A percentile compares a stretch with the other conserved stretches of the same genome.
Evolutionary conservation across 2,329 filamentous ascomycete species (phyloP).

Genomic region (Aspergillus clavatus): DNA sequence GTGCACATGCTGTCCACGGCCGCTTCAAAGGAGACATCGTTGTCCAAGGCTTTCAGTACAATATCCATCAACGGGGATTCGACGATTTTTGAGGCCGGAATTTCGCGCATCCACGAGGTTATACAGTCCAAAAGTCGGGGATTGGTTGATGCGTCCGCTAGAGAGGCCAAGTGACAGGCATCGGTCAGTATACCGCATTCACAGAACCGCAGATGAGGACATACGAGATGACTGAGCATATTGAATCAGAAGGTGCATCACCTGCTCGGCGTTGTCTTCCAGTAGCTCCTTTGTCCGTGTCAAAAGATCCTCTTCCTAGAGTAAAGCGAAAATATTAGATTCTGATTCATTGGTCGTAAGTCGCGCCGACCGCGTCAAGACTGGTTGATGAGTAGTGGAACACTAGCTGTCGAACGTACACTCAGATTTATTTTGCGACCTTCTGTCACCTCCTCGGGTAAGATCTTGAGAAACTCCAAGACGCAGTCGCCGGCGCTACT

Average conservation of each 20-base stretch:
- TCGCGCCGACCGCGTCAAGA: constrained; percentile 31
- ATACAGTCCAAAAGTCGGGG: constrained; percentile 92
- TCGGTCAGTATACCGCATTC: constrained; percentile 15
- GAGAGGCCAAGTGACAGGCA: constrained; percentile 10
- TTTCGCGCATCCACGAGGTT: constrained; percentile 92
- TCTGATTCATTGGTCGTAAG: constrained; percentile 21
- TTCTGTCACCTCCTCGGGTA: constrained; percentile 98
- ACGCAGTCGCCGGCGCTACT: constrained; percentile 73
- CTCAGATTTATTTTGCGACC: constrained; percentile 98
- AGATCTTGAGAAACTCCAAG: constrained; percentile 90
- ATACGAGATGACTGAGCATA: constrained; percentile 88
- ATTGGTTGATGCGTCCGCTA: constrained; percentile 74
- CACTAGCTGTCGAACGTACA: constrained; percentile 65
- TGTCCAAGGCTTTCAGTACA: constrained; percentile 70
- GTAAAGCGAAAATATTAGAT: constrained; percentile 47
- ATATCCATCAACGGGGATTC: constrained; percentile 79
- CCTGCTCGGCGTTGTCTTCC: constrained; percentile 82
- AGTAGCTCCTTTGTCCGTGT: constrained; percentile 82
- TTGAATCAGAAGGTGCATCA: constrained; percentile 79
- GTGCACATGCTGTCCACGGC: constrained; percentile 90
- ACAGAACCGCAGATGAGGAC: constrained; percentile 7
- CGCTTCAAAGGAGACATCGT: constrained; percentile 74
- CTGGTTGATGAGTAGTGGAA: constrained; percentile 39
- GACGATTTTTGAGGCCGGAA: constrained; percentile 76
- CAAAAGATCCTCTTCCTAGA: constrained; percentile 89